These are phyloP conservation scores for Debaryomyces psychrophilus DNA, from an alignment of 1,139 yeast species.

Conservation along the genomic window DNA sequence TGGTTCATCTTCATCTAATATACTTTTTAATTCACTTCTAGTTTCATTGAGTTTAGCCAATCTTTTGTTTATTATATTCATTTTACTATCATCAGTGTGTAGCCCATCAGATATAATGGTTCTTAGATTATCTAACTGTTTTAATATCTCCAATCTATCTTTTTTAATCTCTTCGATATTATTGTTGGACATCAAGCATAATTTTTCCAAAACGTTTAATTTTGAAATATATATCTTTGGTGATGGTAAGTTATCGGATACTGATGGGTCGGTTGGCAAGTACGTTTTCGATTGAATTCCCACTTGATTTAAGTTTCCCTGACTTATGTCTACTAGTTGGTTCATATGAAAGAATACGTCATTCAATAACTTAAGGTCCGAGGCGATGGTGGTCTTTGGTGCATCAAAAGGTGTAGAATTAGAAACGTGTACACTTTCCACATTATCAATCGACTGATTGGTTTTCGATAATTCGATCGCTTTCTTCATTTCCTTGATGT, in stretches of 20 bases:
- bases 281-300: conserved; percentile 48
- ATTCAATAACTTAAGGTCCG: conserved; percentile 45
- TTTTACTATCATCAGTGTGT: conserved; percentile 48
- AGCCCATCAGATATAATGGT: conserved; percentile 45
- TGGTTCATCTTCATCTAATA: conserved; percentile 34
- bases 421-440: conserved; percentile 8
- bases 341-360: conserved; percentile 35
- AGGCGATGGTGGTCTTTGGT: conserved; percentile 26
- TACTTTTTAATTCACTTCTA: conserved; percentile 47
- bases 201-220: conserved; percentile 46
- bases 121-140: conserved; percentile 46
- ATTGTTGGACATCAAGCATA: conserved; percentile 39
- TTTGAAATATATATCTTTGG: conserved; percentile 53
- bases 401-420: conserved; percentile 9
- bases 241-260: conserved; percentile 53
- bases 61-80: conserved; percentile 45
- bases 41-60: conserved; percentile 40
- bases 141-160: conserved; percentile 42
- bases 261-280: conserved; percentile 43
- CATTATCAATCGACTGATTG: conserved; percentile 11
- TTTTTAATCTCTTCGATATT: conserved; percentile 43
- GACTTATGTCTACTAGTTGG: conserved; percentile 34
- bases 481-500: conserved; percentile 46
- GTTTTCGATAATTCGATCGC: conserved; percentile 30
- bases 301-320: conserved; percentile 45